These are phyloP conservation scores for Ophiostoma piceae DNA, from an alignment of 2,329 filamentous ascomycete genomes.

Conservation along the genomic window DNA sequence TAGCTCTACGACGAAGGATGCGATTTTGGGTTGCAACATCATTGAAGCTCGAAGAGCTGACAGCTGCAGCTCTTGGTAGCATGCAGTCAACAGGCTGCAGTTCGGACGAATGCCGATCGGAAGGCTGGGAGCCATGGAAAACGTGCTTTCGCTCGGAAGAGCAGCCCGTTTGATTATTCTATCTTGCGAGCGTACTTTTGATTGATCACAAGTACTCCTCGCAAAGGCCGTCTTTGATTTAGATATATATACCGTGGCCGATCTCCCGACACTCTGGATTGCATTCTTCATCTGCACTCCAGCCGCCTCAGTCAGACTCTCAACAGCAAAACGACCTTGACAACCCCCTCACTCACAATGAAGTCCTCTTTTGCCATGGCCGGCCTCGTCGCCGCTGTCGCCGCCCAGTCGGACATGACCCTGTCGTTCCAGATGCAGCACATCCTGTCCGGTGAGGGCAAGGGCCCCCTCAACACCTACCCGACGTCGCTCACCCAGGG, in stretches of 20 bases:
- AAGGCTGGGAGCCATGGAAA: not conserved
- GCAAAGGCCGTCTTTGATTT: not conserved
- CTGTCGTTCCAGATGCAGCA: conserved; percentile 10
- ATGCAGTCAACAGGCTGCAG: not conserved
- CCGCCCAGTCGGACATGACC: conserved; percentile 9
- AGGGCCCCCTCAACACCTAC: conserved; percentile 7
- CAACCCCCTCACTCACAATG: not conserved
- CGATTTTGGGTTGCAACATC: not conserved
- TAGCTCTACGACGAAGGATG: not conserved
- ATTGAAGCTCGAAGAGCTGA: not conserved
- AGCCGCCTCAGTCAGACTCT: not conserved
- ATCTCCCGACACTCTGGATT: conserved; percentile 1
- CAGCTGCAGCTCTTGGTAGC: not conserved
- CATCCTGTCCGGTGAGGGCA: conserved; percentile 9
- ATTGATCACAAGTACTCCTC: not conserved
- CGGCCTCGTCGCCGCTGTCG: conserved; percentile 6
- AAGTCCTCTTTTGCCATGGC: not conserved
- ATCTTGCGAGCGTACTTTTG: not conserved
- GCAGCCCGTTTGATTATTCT: not conserved
- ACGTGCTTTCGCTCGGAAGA: not conserved
- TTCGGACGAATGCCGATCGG: not conserved
- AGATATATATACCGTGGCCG: not conserved
- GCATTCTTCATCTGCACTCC: not conserved
- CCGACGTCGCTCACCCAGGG: conserved; percentile 16
- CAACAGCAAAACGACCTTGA: not conserved